Evolutionary conservation across 805 yeast genomes (phyloP), one percentile per base, ranked within the genome.

Genomic region (Yarrowia sp.): DNA sequence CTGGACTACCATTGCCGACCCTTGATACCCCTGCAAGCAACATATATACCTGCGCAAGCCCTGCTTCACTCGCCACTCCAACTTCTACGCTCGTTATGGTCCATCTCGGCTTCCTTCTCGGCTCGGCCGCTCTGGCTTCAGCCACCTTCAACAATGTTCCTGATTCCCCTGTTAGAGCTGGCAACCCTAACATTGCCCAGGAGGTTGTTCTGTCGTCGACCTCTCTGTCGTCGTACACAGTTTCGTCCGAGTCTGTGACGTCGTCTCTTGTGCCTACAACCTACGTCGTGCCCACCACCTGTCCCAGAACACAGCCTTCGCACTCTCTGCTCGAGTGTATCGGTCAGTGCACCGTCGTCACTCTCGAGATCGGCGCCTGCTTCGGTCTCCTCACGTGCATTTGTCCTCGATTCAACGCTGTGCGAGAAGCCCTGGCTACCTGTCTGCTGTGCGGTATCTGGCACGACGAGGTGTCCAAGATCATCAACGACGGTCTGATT

Each of bases 81-180:
- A 14, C 38, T 16, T 16, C 14, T 16, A 44, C 33, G 18, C 51
- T 44, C 51, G 31, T 44, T 44, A 44, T 44, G 51, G 51, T 44
- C 51, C 27, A 44, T 4, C 22, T 44, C n/a, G 35, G 35, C 51
- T 29, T 18, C n/a, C 24, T 46, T 6, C 35, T 46, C 19, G 36
- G 36, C 36, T 46, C 36, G 1, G 53, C 53, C n/a, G 25, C 42
- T 13, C 16, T 38, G 25, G 42, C 42, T 16, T 24, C 31, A 4
- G 31, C 47, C 5, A 19, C 16, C 19, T 4, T 25, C 21, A 4
- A 19, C 47, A 24, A 32, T n/a, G n/a, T n/a, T n/a, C n/a, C n/a
- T n/a, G n/a, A n/a, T n/a, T n/a, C n/a, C n/a, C n/a, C n/a, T n/a
- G n/a, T n/a, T n/a, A n/a, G n/a, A n/a, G n/a, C n/a, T n/a, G n/a